Conservation (phyloP, 2,329 filamentous ascomycete genomes). For the Xylariaceae sp. region DNA sequence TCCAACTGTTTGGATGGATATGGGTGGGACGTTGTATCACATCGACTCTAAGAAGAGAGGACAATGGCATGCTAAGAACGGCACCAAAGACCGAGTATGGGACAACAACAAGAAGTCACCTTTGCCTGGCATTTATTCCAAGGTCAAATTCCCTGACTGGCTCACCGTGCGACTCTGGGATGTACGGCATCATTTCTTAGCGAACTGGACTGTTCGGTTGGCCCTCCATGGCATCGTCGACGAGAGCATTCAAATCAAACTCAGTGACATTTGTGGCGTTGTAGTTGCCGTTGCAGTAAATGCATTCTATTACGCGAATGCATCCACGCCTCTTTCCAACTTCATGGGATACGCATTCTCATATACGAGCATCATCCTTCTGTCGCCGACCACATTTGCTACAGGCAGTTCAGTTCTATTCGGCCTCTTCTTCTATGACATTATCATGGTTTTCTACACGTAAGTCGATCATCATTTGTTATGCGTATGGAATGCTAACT, state of each 20-base stretch:
- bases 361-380: slow-evolving; percentile 73
- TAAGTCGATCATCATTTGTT: slow-evolving; percentile 37
- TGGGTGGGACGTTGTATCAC: slow-evolving; percentile 41
- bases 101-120: slow-evolving; percentile 37
- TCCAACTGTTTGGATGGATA: slow-evolving; percentile 61
- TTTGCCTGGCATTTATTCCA: slow-evolving; percentile 38
- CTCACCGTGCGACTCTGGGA: slow-evolving; percentile 42
- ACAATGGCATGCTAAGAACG: slow-evolving; percentile 35
- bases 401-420: slow-evolving; percentile 74
- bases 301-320: slow-evolving; percentile 64
- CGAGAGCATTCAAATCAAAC: slow-evolving; percentile 48
- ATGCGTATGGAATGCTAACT: slow-evolving; percentile 20
- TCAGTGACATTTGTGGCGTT: slow-evolving; percentile 55
- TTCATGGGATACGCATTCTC: slow-evolving; percentile 82
- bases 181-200: slow-evolving; percentile 46
- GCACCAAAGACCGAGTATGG: slow-evolving; percentile 26
- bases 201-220: slow-evolving; percentile 49
- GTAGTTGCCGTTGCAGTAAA: slow-evolving; percentile 51
- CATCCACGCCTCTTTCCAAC: slow-evolving; percentile 64
- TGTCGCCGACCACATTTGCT: slow-evolving; percentile 84
- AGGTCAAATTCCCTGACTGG: slow-evolving; percentile 27
- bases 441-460: slow-evolving; percentile 87
- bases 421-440: slow-evolving; percentile 90
- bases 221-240: slow-evolving; percentile 49
- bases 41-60: slow-evolving; percentile 41